Evolutionary conservation across 176 grass and related monocot species (phyloP), one percentile per base, ranked within the genome.

Genomic region (Coix lacrymajobi): DNA sequence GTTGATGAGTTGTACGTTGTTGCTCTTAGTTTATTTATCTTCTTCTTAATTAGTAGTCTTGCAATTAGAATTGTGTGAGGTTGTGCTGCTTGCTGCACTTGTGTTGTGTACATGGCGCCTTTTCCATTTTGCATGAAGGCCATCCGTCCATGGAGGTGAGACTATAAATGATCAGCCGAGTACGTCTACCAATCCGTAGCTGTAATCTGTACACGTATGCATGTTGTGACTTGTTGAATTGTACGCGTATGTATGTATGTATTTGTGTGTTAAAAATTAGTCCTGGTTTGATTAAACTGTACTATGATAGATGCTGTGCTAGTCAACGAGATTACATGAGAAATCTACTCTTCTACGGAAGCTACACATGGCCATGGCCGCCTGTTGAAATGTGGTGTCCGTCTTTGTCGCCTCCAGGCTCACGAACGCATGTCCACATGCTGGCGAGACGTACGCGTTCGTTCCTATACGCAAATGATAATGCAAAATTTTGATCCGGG

Each of bases 81-180:
- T 60, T 37, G 49, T 37, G 11, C n/a, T 22, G n/a, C n/a, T n/a
- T n/a, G n/a, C n/a, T n/a, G 60, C n/a, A n/a, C 19, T 22, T 46
- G 38, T 60, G 1, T 48, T 51, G 2, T 51, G 46, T 13, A 19
- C 12, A 11, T 54, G 34, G 33, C 32, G 43, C 43, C 66, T 78
- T 65, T 65, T 56, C 34, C 20, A 57, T 88, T 88, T 78, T 78
- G 80, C 60, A 71, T 66, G 43, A 54, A 57, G 54, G 56, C 24
- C n/a, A 29, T 9, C 25, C 14, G 48, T 38, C 8, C 33, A 38
- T 44, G 20, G 30, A 66, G 3, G n/a, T 44, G 34, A 0, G 25
- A 29, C 31, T 33, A 44, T n/a, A n/a, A n/a, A 8, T 3, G 22
- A 11, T 49, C 16, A 8, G 25, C 64, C 54, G 25, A 52, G 84